Evolutionary conservation across 202 grass and related monocot species (phyloP), one percentile per base, ranked within the genome.

Genomic region (Dendrocalamus latiflorus): DNA sequence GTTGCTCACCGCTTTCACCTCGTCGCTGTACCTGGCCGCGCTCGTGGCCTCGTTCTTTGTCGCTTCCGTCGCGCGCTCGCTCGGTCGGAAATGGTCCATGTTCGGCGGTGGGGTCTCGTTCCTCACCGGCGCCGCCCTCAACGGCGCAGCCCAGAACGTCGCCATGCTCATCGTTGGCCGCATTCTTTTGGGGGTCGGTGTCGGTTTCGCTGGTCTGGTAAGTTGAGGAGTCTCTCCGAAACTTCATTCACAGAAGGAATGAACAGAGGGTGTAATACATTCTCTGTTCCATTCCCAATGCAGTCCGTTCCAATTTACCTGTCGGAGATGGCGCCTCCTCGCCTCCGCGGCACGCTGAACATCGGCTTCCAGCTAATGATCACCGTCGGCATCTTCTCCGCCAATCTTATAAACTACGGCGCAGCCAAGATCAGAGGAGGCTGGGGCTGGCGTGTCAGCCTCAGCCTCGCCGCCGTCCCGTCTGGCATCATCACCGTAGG

Each of bases 81-180:
- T 78, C 26, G 89, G 89, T 9, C 74, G 86, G 53, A 85, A 47
- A 9, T 85, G 81, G 89, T 88, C 67, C 66, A 91, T 91, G 82
- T 79, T 91, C 47, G 21, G 49, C 53, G 89, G 86, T 20, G 86
- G 89, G 8, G 36, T 83, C 58, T 49, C 84, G 16, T 88, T 91
- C 62, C 89, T 91, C 37, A 39, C 9, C 14, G 89, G 89, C 28
- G 47, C 85, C 47, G 20, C 49, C 72, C 38, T 91, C 47, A 85
- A 85, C 16, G 86, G 82, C 2, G 82, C 58, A 21, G 89, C 86
- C 10, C 33, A 13, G 36, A 36, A 85, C 67, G 54, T 88, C 30
- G 28, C 66, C 58, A 85, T 85, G 89, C 81, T 91, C 67, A 84
- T 91, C 72, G 47, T 85, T 38, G 89, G 89, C 12, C 89, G 89